Evolutionary conservation across 1,284 basidiomycete species (phyloP), one percentile per base, ranked within the genome.

Genomic region (Heterobasidion annosum): DNA sequence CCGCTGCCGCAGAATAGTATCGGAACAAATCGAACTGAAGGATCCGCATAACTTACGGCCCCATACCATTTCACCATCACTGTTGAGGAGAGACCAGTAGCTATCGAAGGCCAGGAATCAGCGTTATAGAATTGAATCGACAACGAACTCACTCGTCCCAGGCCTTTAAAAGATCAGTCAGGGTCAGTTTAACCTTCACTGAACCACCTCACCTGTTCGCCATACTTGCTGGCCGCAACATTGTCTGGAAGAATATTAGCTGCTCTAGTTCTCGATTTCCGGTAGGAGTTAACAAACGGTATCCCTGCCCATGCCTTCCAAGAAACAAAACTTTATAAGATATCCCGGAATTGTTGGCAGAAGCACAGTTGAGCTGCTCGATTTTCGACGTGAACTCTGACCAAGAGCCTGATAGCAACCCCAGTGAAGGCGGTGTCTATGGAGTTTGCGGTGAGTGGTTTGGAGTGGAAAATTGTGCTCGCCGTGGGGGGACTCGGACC

Each of bases 11-110:
- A 32, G 40, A 50, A 3, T 25, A 49, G 53, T 53, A 35, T 25
- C 32, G 57, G 54, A 48, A 45, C 43, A 51, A 6, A 48, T 33
- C 33, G 1, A 2, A 53, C 53, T 8, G 43, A n/a, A 45, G 10
- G 48, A 34, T 40, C 40, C 32, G 25, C 25, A 13, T 18, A 47
- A 79, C 84, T 63, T 63, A 84, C 85, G 90, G 35, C 90, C 91
- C 91, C 91, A 93, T 1, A 72, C 74, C 9, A 92, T 70, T 53
- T 86, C 77, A 10, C 74, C 86, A 61, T 95, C 88, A 0, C 82
- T 82, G 48, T 85, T 71, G 18, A 86, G 64, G 61, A 78, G 82
- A 0, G 88, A 78, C 83, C 84, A 93, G 61, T 88, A 68, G 12
- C 84, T 83, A 57, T 25, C 52, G 13, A 46, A 13, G 16, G 44